phyloP scores from a whole-genome alignment of 2,329 filamentous ascomycete genomes.

The Phialocephala subalpina region DNA sequence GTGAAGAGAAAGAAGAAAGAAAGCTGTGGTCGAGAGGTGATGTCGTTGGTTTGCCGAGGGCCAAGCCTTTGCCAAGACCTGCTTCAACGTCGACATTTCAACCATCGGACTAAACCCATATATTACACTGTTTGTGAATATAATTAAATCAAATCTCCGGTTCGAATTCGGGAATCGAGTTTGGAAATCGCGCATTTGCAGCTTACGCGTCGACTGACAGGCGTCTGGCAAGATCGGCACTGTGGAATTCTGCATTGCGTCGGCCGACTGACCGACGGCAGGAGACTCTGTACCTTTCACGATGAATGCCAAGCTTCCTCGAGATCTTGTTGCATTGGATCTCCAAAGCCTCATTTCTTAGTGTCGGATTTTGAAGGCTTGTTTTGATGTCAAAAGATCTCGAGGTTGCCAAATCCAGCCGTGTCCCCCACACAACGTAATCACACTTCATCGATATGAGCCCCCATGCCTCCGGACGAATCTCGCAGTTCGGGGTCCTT shows the following conservation, averaged over 20 bases:
- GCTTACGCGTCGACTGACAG: background rate
- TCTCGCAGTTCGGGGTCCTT: background rate
- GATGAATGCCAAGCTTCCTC: background rate
- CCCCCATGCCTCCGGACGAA: background rate
- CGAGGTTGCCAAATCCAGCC: background rate
- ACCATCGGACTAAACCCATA: background rate
- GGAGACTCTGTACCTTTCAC: background rate
- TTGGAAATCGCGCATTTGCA: background rate
- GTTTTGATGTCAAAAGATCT: background rate
- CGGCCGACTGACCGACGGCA: background rate
- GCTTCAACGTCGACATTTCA: background rate
- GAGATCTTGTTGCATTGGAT: background rate
- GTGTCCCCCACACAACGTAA: background rate
- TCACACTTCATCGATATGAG: background rate
- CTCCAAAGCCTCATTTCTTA: background rate
- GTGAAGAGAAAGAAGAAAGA: background rate
- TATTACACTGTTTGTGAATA: background rate
- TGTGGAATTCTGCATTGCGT: background rate
- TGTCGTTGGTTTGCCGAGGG: background rate
- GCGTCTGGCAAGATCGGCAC: background rate
- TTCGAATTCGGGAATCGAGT: background rate
- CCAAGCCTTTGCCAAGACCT: background rate
- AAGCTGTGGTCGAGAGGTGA: background rate
- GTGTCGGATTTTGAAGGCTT: background rate
- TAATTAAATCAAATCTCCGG: background rate